phyloP scores from a whole-genome alignment of 495 filamentous ascomycete species.

The Cercophora sp. region DNA sequence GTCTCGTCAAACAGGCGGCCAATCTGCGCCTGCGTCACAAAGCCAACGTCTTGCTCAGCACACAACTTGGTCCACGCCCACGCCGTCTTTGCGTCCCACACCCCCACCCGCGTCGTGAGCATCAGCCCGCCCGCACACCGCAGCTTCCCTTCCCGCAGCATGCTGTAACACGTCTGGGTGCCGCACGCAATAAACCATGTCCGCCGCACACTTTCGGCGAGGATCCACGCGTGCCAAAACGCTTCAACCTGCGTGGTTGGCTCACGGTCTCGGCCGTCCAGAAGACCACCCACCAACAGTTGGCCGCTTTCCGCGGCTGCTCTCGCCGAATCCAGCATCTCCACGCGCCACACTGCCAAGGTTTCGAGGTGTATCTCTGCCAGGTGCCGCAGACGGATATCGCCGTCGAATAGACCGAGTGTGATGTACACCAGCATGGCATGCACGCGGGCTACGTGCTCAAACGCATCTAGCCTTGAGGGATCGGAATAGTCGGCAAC shows the following conservation, averaged over 20 bases:
- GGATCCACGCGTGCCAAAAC: conserved; percentile 38
- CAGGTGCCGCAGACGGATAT: conserved; percentile 42
- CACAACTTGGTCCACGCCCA: conserved; percentile 29
- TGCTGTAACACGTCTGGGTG: conserved; percentile 19
- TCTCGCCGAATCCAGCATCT: conserved; percentile 26
- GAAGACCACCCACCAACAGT: conserved; percentile 13
- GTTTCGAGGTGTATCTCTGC: conserved; percentile 43
- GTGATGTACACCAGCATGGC: conserved; percentile 46
- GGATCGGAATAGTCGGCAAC: neutral
- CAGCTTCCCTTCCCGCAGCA: conserved; percentile 23
- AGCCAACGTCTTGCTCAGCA: conserved; percentile 18
- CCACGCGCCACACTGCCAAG: conserved; percentile 36
- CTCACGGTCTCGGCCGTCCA: neutral
- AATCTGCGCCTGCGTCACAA: conserved; percentile 14
- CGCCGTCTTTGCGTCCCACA: conserved; percentile 32
- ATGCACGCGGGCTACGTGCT: conserved; percentile 42
- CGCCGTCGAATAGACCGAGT: conserved; percentile 55
- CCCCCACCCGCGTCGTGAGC: conserved; percentile 25
- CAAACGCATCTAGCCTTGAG: conserved; percentile 14
- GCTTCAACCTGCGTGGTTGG: conserved; percentile 5
- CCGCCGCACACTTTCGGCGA: conserved; percentile 33
- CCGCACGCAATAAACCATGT: conserved; percentile 24
- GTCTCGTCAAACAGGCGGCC: conserved; percentile 17
- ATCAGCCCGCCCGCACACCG: conserved; percentile 28
- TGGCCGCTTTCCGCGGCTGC: conserved; percentile 12